Evolutionary conservation across 2,329 filamentous ascomycete genomes (phyloP).

Genomic region (Camillea tinctor): DNA sequence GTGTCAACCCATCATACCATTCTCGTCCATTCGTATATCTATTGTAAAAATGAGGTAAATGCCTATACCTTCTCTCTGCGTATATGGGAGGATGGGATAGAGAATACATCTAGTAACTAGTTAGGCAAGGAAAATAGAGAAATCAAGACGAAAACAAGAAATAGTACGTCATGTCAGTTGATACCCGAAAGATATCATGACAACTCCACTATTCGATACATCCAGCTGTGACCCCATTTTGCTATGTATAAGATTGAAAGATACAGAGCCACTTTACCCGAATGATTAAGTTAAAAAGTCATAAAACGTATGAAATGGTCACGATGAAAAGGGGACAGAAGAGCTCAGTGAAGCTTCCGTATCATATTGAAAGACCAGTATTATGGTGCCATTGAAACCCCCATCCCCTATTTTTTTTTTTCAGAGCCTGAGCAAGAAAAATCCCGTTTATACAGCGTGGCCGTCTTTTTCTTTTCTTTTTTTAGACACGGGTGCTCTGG

Average conservation of each 20-base stretch:
- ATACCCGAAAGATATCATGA: no score
- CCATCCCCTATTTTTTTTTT: conserved; percentile 6
- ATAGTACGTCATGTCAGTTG: no score
- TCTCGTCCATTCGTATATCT: background rate
- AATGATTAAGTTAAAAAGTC: conserved; percentile 10
- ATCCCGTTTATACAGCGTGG: conserved; percentile 26
- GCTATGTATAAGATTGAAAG: background rate
- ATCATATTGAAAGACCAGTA: conserved; percentile 23
- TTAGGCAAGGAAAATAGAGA: background rate
- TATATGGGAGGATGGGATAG: background rate
- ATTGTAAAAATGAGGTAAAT: background rate
- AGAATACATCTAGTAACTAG: background rate
- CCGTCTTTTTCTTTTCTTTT: no score
- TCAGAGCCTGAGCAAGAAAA: conserved; percentile 23
- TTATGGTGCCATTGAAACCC: conserved; percentile 24
- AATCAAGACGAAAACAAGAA: background rate
- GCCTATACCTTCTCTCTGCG: background rate
- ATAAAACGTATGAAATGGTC: conserved; percentile 12
- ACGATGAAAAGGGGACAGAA: conserved; percentile 15
- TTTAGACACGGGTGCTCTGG: conserved; percentile 18
- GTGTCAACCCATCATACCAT: background rate
- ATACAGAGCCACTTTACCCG: background rate
- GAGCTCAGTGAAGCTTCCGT: conserved; percentile 21
- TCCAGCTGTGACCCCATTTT: background rate
- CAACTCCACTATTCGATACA: background rate